Evolutionary conservation across 2,329 filamentous ascomycete species (phyloP), one percentile per base, ranked within the genome.

Genomic region (Fusarium odoratissimum): DNA sequence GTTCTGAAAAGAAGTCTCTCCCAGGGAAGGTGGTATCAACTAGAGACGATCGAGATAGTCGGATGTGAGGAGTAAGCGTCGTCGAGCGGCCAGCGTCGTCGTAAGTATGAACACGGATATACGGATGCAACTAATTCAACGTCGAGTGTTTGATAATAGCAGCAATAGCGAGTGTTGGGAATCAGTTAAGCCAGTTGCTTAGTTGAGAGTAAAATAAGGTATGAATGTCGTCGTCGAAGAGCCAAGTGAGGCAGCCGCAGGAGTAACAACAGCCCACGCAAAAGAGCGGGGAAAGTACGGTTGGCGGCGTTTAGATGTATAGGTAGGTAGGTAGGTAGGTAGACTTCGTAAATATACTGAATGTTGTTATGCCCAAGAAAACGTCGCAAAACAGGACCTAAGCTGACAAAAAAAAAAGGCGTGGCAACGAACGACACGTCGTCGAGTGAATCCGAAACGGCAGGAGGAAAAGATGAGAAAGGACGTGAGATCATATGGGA

Each of bases 401-500:
- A 60, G 57, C 51, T 64, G 63, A 55, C 59, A 62, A 57, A 21
- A 52, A 60, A 60, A 52, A 60, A 55, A 65, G 64, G 69, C 71
- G 75, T 75, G 74, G 67, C 75, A 72, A 67, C 65, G 65, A 74
- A 66, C 69, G 75, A 76, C 70, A 76, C 71, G 74, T 77, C 71
- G 69, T 68, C 62, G 45, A 63, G 62, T 59, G 56, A 71, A 71
- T 75, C 66, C 68, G 72, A 75, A 74, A 72, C 68, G 41, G 57
- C 57, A 69, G 60, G 57, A 70, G 35, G 65, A 61, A 63, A 60
- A 64, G 67, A 65, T 60, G 64, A 63, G 52, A 60, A 55, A 58
- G 54, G 66, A 59, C 44, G 55, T 57, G 40, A 70, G 64, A 72
- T 42, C 46, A 72, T 72, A 66, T 56, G 60, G 56, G 68, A 72